Percentiles rank a stretch among this genome's conserved stretches.
phyloP scores from a whole-genome alignment of 495 filamentous ascomycete genomes.

The Massariosphaeria phaeospora region DNA sequence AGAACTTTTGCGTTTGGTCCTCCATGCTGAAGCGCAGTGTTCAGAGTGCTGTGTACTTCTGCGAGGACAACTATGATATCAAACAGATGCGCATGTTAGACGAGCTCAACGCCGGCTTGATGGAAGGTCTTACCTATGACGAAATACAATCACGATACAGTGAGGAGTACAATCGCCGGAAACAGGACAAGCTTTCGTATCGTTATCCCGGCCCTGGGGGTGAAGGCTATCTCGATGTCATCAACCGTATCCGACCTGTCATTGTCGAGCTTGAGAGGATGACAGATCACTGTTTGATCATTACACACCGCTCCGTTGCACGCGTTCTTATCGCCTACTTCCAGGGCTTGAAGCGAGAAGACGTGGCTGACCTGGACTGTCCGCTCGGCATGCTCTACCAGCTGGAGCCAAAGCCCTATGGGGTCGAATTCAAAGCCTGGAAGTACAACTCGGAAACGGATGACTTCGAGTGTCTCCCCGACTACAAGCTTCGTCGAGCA shows the following conservation, averaged over 20 bases:
- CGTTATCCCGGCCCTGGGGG: slow-evolving; percentile 93
- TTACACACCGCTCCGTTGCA: slow-evolving; percentile 84
- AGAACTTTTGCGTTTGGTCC: slow-evolving; percentile 97
- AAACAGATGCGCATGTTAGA: slow-evolving; percentile 99
- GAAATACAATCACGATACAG: slow-evolving; percentile 71
- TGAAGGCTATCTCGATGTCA: slow-evolving; percentile 93
- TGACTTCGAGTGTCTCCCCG: slow-evolving; percentile 76
- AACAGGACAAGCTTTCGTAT: slow-evolving; percentile 80
- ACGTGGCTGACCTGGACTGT: slow-evolving; percentile 88
- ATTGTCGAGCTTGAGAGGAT: slow-evolving; percentile 96
- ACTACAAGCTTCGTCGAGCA: slow-evolving; percentile 56
- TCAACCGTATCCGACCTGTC: slow-evolving; percentile 89
- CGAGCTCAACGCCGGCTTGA: slow-evolving; percentile 84
- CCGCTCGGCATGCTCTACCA: slow-evolving; percentile 88
- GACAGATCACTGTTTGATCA: slow-evolving; percentile 87
- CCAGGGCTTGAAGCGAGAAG: slow-evolving; percentile 78
- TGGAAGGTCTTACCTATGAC: slow-evolving; percentile 92
- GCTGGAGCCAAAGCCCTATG: slow-evolving; percentile 95
- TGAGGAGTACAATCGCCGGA: slow-evolving; percentile 71
- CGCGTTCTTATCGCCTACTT: slow-evolving; percentile 95
- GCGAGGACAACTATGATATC: slow-evolving; percentile 94
- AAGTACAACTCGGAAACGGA: slow-evolving; percentile 68
- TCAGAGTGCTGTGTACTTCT: slow-evolving; percentile 79
- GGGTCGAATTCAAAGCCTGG: slow-evolving; percentile 93
- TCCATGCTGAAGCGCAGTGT: slow-evolving; percentile 88